Percentiles rank a stretch among this genome's conserved stretches.
phyloP scores from a whole-genome alignment of 2,329 filamentous ascomycete species.

The Aspergillus japonicus region DNA sequence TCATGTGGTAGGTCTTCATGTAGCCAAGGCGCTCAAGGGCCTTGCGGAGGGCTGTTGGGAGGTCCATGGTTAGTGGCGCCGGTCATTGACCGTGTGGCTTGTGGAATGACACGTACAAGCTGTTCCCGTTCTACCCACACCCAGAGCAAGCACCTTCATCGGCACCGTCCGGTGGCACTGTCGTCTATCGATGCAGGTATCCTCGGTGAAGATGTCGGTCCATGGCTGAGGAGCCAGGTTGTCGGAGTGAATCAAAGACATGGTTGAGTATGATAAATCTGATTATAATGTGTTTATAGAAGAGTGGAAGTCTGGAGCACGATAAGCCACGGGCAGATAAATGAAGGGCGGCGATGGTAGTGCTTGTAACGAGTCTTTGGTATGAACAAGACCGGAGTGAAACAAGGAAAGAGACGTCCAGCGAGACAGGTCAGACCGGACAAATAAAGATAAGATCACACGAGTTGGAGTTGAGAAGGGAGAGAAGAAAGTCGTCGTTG shows the following conservation, averaged over 20 bases:
- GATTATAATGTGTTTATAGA: background rate
- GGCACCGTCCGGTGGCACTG: conserved; percentile 65
- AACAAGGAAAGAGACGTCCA: conserved; percentile 11
- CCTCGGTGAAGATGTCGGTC: conserved; percentile 56
- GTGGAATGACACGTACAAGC: conserved; percentile 54
- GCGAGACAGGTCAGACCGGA: conserved; percentile 14
- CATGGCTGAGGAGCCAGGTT: conserved; percentile 41
- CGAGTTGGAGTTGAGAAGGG: conserved; percentile 11
- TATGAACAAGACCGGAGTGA: conserved; percentile 10
- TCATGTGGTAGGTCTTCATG: conserved; percentile 71
- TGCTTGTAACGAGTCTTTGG: conserved; percentile 7
- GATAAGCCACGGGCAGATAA: background rate
- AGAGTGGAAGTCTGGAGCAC: background rate
- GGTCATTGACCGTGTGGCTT: conserved; percentile 5
- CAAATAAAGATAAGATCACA: conserved; percentile 19
- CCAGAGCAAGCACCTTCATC: conserved; percentile 70
- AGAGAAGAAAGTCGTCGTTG: conserved; percentile 16
- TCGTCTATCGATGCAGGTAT: conserved; percentile 67
- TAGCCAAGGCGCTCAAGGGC: conserved; percentile 67
- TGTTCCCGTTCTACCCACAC: conserved; percentile 69
- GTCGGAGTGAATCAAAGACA: conserved; percentile 39
- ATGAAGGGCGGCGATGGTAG: background rate
- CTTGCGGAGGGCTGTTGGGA: conserved; percentile 56
- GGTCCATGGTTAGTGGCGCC: background rate
- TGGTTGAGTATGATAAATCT: conserved; percentile 14